Base-by-base conservation (phyloP, 371 early-diverging fungal species). In the Mortierella sp. region DNA sequence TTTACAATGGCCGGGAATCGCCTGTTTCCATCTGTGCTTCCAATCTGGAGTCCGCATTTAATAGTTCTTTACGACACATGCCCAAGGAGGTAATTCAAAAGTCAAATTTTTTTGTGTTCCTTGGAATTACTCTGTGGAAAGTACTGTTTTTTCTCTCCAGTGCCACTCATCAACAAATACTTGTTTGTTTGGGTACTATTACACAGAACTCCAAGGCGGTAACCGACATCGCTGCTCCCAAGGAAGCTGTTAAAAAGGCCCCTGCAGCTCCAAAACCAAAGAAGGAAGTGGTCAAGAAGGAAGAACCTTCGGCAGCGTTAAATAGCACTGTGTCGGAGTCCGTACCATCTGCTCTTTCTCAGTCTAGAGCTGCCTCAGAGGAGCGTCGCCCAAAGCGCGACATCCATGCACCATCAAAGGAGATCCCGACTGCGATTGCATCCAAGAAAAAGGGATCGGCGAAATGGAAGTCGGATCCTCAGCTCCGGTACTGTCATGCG, bases 1-100 rank as follows among this genome's bases (percentile, higher is more conserved):
- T 86, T 19, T 98, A 94, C 79, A 98, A 98, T 71, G 96, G 93
- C 4, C 87, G 81, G 57, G 93, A 88, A 57, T 84, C 93, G 14
- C 84, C 87, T 52, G 87, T 96, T 5, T 90, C 95, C 21, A 85
- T 83, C 68, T 86, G 91, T 76, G 95, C 92, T 17, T 83, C 85
- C 58, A 92, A 89, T 58, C 81, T 96, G 41, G 90, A 94, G 70
- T 83, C 82, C 27, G 88, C 90, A 42, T 93, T 95, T 72, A 84
- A 86, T 34, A 90, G 89, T 56, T 84, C 88, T 53, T 57, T 93
- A 64, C 82, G 87, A 55, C 89, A 91, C 60, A 85, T 93, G 86
- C 93, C 93, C 30, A 64, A 64, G 51, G 64, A 64, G 61, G 61
- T 60, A 60, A 30, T 30, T 19, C 19, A 44, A 4, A n/a, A n/a